phyloP scores from a whole-genome alignment of 2,329 filamentous ascomycete genomes.

The Sclerotinia sclerotiorum region DNA sequence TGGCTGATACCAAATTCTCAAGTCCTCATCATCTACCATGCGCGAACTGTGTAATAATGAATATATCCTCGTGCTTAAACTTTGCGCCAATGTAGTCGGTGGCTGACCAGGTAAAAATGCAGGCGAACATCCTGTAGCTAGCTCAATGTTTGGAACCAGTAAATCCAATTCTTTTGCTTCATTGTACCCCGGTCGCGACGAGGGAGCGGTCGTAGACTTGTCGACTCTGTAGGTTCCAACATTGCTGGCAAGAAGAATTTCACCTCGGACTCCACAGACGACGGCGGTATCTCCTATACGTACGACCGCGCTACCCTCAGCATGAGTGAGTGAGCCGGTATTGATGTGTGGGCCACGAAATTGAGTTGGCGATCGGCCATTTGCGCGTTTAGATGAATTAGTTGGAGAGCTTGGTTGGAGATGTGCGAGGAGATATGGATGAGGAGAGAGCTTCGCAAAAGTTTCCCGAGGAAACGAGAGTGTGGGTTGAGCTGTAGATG shows the following conservation, averaged over 20 bases:
- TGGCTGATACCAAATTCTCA: conserved; percentile 69
- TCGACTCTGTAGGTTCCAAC: conserved; percentile 64
- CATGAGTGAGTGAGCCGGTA: conserved; percentile 80
- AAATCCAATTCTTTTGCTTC: conserved; percentile 64
- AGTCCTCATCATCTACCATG: conserved; percentile 62
- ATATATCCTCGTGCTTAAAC: conserved; percentile 73
- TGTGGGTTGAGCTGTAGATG: conserved; percentile 34
- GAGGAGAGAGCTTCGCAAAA: conserved; percentile 86
- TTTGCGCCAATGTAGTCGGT: conserved; percentile 77
- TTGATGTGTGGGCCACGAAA: conserved; percentile 75
- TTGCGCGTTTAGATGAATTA: conserved; percentile 68
- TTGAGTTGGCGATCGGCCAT: conserved; percentile 70
- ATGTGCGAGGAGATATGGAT: conserved; percentile 86
- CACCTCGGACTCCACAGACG: conserved; percentile 88
- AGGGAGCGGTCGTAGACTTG: conserved; percentile 42
- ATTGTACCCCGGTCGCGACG: conserved; percentile 40
- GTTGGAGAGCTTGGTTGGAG: conserved; percentile 60
- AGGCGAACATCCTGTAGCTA: conserved; percentile 87
- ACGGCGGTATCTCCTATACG: conserved; percentile 86
- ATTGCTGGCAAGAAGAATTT: conserved; percentile 74
- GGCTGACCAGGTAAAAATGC: conserved; percentile 81
- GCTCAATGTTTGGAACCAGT: conserved; percentile 88
- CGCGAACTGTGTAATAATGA: conserved; percentile 71
- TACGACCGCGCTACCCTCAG: conserved; percentile 86
- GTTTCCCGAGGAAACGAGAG: conserved; percentile 59